Conservation (phyloP, 2,329 filamentous ascomycete genomes). For the Immersiporthe knoxdaviesiana region DNA sequence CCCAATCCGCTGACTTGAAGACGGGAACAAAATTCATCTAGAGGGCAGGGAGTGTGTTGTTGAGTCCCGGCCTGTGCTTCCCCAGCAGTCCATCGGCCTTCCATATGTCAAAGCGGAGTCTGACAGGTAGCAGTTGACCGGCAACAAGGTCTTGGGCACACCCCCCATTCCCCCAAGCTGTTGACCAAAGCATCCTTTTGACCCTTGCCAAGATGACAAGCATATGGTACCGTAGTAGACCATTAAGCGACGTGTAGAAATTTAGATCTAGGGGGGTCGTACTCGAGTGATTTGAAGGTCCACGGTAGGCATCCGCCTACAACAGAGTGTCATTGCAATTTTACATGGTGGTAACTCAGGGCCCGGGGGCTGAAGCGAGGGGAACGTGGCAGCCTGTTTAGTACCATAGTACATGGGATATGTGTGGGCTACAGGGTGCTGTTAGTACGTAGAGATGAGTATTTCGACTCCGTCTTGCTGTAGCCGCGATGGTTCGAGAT, state of each 20-base stretch:
- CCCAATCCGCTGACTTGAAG: not conserved
- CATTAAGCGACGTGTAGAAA: conserved; percentile 25
- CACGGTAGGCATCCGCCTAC: conserved; percentile 20
- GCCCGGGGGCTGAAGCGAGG: not conserved
- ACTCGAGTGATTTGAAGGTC: conserved; percentile 19
- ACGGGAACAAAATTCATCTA: not conserved
- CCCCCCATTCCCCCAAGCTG: conserved; percentile 13
- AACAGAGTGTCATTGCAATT: conserved; percentile 18
- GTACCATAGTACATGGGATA: not conserved
- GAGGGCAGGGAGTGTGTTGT: not conserved
- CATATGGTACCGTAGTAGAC: conserved; percentile 24
- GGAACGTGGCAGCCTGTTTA: not conserved
- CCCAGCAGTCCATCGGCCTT: conserved; percentile 13
- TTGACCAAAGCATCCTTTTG: conserved; percentile 25
- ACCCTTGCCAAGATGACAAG: conserved; percentile 27
- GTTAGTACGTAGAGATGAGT: not conserved
- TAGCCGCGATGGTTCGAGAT: not conserved
- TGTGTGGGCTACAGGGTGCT: not conserved
- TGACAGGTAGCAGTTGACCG: not conserved
- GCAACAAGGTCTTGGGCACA: conserved; percentile 10
- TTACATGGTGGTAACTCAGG: not conserved
- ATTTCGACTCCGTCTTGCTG: not conserved
- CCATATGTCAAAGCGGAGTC: conserved; percentile 12
- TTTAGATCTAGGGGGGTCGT: conserved; percentile 16
- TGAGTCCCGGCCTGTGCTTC: not conserved